A percentile compares a stretch with the other conserved stretches of the same genome.
Conservation (phyloP, 2,329 filamentous ascomycete species). For the Fusarium papillatum region DNA sequence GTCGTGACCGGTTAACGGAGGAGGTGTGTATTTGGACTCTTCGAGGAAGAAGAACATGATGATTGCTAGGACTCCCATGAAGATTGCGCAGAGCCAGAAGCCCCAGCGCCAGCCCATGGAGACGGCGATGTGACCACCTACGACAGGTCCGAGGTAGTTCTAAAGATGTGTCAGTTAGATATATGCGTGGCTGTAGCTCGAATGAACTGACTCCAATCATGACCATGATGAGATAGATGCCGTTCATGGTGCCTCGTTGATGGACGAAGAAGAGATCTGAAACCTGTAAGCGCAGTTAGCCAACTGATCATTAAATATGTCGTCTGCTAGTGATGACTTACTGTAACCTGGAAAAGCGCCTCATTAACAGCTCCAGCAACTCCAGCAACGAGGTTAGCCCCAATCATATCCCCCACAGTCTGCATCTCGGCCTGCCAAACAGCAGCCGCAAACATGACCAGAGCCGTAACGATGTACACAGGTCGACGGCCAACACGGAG, state of each 20-base stretch:
- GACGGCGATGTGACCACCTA: conserved; percentile 21
- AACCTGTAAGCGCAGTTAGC: background rate
- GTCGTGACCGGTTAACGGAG: background rate
- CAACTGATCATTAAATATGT: background rate
- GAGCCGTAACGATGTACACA: conserved; percentile 43
- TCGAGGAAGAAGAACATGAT: conserved; percentile 53
- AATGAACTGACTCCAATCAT: conserved; percentile 21
- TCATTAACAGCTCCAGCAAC: conserved; percentile 54
- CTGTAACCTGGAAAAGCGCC: conserved; percentile 53
- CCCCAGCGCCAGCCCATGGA: conserved; percentile 52
- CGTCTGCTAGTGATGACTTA: background rate
- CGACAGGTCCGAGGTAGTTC: conserved; percentile 36
- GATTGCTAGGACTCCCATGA: conserved; percentile 31
- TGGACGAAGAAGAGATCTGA: conserved; percentile 49
- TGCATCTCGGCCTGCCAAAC: conserved; percentile 43
- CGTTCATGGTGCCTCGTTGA: conserved; percentile 48
- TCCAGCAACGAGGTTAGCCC: conserved; percentile 45
- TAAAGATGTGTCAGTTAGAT: background rate
- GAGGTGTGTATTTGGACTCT: conserved; percentile 21
- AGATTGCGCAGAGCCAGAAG: conserved; percentile 49
- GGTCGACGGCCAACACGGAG: conserved; percentile 48
- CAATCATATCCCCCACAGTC: conserved; percentile 36
- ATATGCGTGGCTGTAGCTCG: rapidly evolving
- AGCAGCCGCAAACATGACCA: conserved; percentile 34
- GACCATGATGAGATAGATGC: conserved; percentile 33